Evolutionary conservation across 2,329 filamentous ascomycete species (phyloP).

Genomic region (Phyllosticta ampelicida): DNA sequence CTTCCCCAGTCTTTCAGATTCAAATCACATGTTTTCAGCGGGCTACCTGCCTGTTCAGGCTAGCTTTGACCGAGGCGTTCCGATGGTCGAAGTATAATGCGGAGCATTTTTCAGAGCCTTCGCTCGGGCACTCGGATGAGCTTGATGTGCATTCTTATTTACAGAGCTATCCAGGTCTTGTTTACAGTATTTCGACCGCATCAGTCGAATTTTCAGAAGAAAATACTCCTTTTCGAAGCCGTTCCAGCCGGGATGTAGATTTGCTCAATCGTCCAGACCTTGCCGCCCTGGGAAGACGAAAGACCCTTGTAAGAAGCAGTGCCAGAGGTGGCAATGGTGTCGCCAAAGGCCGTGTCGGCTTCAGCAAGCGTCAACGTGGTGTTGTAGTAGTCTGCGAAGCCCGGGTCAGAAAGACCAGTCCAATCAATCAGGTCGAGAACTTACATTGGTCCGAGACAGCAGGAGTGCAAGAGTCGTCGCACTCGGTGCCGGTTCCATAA

Average conservation of each 20-base stretch:
- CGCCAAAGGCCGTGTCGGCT: conserved; percentile 21
- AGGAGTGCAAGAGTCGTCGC: conserved; percentile 27
- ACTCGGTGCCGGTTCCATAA: conserved; percentile 33
- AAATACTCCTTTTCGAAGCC: background rate
- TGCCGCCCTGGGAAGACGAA: background rate
- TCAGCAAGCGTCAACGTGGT: conserved; percentile 29
- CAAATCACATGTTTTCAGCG: background rate
- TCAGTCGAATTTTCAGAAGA: background rate
- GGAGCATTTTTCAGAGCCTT: background rate
- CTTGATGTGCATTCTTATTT: background rate
- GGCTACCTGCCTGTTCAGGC: background rate
- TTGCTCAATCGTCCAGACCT: conserved; percentile 4
- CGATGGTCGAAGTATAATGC: background rate
- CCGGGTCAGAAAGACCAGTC: background rate
- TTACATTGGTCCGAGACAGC: conserved; percentile 26
- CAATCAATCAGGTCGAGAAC: too few relatives aligned
- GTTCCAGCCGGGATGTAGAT: background rate
- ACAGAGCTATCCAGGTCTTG: background rate
- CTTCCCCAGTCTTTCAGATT: too few relatives aligned
- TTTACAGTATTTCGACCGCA: background rate
- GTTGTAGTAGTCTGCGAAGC: conserved; percentile 26
- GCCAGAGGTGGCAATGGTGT: conserved; percentile 2
- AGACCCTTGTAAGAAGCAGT: conserved; percentile 1
- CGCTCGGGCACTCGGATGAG: background rate
- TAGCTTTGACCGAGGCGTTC: background rate